A percentile compares a stretch with the other conserved stretches of the same genome.
Conservation (phyloP, 257 asterid species). For the Ligustrum vulgare region DNA sequence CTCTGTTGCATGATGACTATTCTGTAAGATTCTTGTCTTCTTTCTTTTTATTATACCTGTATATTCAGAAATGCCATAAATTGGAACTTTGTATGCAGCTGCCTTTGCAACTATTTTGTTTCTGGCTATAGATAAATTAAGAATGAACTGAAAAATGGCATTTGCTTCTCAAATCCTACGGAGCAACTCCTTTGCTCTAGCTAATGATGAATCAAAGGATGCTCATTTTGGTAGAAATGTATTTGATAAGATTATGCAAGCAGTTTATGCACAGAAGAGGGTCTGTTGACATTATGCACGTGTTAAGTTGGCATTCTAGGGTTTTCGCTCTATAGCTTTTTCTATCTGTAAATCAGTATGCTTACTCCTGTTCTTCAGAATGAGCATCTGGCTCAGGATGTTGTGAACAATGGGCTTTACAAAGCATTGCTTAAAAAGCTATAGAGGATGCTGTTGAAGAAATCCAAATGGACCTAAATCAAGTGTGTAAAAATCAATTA, state of each 20-base stretch:
- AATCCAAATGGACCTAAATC: conserved; percentile 76
- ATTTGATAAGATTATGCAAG: conserved; percentile 64
- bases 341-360: conserved; percentile 2
- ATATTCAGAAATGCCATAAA: conserved; percentile 1
- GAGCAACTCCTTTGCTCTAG: conserved; percentile 79
- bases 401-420: conserved; percentile 50
- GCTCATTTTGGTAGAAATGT: conserved; percentile 48
- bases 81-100: conserved; percentile 10
- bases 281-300: conserved; percentile 28
- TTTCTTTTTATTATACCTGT: background rate
- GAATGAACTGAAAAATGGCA: conserved; percentile 23
- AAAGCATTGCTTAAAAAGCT: conserved; percentile 78
- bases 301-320: background rate
- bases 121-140: conserved; percentile 14
- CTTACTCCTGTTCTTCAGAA: conserved; percentile 42
- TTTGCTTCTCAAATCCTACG: conserved; percentile 30
- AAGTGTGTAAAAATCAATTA: conserved; percentile 39
- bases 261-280: conserved; percentile 72
- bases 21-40: conserved; percentile 56
- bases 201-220: conserved; percentile 77
- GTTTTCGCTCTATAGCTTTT: background rate
- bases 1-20: conserved; percentile 60
- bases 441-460: conserved; percentile 77
- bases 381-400: conserved; percentile 53
- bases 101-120: background rate